Evolutionary conservation across 108 stramenopile species (phyloP).

Genomic region (Chaetoceros tenuissimus): DNA sequence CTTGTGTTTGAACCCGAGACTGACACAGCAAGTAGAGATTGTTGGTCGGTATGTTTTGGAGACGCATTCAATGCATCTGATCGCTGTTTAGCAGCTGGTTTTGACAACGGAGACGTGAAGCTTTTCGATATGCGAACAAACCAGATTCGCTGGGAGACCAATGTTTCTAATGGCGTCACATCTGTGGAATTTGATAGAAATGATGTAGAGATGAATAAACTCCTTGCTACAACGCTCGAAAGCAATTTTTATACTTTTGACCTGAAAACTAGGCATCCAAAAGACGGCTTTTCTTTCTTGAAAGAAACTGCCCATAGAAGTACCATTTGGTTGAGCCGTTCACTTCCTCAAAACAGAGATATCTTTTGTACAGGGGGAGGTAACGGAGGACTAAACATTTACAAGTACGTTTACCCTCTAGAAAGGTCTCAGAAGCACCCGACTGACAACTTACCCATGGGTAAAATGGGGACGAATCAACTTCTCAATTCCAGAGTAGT

Average conservation of each 20-base stretch:
- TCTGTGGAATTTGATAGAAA: slow-evolving; percentile 72
- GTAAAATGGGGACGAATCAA: slow-evolving; percentile 68
- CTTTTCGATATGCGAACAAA: slow-evolving; percentile 68
- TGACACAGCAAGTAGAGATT: slow-evolving; percentile 52
- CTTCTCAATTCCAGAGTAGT: slow-evolving; percentile 72
- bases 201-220: slow-evolving; percentile 90
- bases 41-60: slow-evolving; percentile 85
- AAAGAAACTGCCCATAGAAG: slow-evolving; percentile 72
- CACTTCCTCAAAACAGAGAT: slow-evolving; percentile 85
- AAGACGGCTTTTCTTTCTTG: slow-evolving; percentile 59
- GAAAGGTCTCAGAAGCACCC: slow-evolving; percentile 38
- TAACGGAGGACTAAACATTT: slow-evolving; percentile 80
- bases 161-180: slow-evolving; percentile 80
- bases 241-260: slow-evolving; percentile 77
- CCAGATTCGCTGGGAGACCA: slow-evolving; percentile 76
- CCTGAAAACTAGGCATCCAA: slow-evolving; percentile 64
- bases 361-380: slow-evolving; percentile 81
- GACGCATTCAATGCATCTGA: slow-evolving; percentile 77
- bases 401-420: slow-evolving; percentile 77
- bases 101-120: slow-evolving; percentile 90
- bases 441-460: slow-evolving; percentile 55
- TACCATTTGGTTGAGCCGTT: slow-evolving; percentile 63
- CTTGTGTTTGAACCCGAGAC: slow-evolving; percentile 59
- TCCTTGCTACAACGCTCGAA: slow-evolving; percentile 79
- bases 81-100: slow-evolving; percentile 72